Evolutionary conservation across 345 rosid genomes (phyloP).

Genomic region (Pistacia atlantica): DNA sequence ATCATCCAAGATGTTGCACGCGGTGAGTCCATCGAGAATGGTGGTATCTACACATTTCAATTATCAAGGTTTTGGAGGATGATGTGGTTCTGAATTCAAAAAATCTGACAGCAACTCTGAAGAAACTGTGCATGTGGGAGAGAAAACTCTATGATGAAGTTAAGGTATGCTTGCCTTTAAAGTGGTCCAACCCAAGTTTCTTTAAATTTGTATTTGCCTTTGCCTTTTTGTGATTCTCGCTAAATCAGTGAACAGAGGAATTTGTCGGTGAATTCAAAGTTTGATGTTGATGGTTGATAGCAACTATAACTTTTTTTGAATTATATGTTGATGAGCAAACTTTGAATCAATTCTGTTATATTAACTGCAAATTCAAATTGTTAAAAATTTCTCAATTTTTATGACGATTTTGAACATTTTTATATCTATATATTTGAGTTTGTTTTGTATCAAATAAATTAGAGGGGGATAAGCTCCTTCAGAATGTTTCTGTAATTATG

Average conservation of each 20-base stretch:
- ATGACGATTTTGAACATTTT: background rate
- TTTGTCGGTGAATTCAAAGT: background rate
- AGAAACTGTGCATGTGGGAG: constrained; percentile 70
- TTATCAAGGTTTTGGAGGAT: constrained; percentile 28
- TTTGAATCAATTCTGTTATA: background rate
- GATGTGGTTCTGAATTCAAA: constrained; percentile 31
- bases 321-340: background rate
- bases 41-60: constrained; percentile 17
- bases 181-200: constrained; percentile 21
- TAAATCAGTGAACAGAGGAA: background rate
- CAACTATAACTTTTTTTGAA: background rate
- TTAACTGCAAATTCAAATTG: too few relatives aligned
- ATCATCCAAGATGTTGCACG: constrained; percentile 42
- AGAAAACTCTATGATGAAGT: constrained; percentile 74
- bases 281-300: background rate
- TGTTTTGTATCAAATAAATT: background rate
- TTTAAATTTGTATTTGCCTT: background rate
- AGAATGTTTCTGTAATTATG: background rate
- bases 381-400: too few relatives aligned
- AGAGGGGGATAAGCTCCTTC: too few relatives aligned
- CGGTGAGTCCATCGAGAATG: constrained; percentile 10
- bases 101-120: constrained; percentile 55
- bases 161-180: constrained; percentile 44
- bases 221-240: background rate
- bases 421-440: background rate